These are phyloP conservation scores for Silene noctiflora DNA, from an alignment of 179 eudicot genomes.

Conservation along the genomic window DNA sequence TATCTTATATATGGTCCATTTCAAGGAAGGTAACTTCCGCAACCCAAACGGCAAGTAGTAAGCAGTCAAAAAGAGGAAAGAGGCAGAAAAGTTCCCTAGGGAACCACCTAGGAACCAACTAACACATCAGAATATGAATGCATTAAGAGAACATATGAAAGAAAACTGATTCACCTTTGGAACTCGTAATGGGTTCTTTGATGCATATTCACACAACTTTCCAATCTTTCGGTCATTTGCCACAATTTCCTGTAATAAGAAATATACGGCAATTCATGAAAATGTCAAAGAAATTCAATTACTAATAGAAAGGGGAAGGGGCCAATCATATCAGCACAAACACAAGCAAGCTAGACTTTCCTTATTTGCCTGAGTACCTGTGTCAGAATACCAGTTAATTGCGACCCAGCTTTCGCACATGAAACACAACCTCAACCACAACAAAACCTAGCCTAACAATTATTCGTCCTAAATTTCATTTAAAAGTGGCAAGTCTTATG, in stretches of 20 bases:
- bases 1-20: neutral
- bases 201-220: conserved; percentile 84
- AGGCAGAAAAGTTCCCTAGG: neutral
- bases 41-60: neutral
- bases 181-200: conserved; percentile 73
- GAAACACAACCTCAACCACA: neutral
- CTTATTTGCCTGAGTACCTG: neutral
- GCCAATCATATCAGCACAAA: neutral
- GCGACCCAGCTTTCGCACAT: conserved; percentile 2
- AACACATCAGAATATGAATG: neutral
- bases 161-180: conserved; percentile 54
- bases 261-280: conserved; percentile 11
- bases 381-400: neutral
- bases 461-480: neutral
- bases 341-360: neutral
- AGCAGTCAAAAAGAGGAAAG: neutral
- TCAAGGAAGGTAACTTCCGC: neutral
- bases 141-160: neutral
- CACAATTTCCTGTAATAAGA: conserved; percentile 54
- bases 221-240: conserved; percentile 86
- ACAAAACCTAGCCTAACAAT: neutral
- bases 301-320: neutral
- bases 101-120: neutral
- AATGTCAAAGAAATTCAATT: neutral
- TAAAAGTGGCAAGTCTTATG: neutral